Base-by-base conservation (phyloP, 2,329 filamentous ascomycete genomes). In the Phyllosticta capitalensis region DNA sequence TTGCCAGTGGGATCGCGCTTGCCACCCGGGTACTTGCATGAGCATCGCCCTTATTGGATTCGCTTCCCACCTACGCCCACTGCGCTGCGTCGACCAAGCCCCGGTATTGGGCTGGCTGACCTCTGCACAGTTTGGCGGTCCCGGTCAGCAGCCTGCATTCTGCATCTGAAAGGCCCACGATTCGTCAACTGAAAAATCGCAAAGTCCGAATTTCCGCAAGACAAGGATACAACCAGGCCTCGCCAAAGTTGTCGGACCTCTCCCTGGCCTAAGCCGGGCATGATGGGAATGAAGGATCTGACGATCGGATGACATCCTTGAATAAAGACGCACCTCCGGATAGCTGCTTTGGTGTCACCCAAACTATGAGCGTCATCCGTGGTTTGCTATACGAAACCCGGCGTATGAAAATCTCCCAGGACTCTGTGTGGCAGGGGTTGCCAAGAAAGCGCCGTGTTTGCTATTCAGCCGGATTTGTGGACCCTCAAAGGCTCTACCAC, bases 81-180 rank as follows among this genome's bases (percentile, higher is more conserved):
- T 45, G 38, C n/a, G 20, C n/a, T 48, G 24, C 21, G 30, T 49
- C 38, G 52, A 17, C 50, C 38, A 28, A 26, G 19, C 19, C 53
- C 50, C 30, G 30, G 56, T 51, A 50, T 53, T 58, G 28, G 56
- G 51, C 30, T 54, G 52, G 51, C 52, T 48, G 24, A 45, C 52
- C 50, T 56, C 56, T 59, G 56, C 52, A 54, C 56, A 59, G 22
- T 52, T 51, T 24, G 24, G 30, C 22, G 20, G n/a, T n/a, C 51
- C 55, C 28, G 22, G 56, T 20, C 30, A n/a, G 14, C 56, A 49
- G 56, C 21, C 17, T 30, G 17, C 28, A 28, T 59, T 22, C 20
- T 21, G 51, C 26, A 52, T 22, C 19, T 17, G 33, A 24, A 30
- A 54, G 51, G 28, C 56, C 53, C 19, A 50, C 33, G 52, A 28